phyloP scores from a whole-genome alignment of 371 early-diverging fungal species.

The Rhizopus sp. region DNA sequence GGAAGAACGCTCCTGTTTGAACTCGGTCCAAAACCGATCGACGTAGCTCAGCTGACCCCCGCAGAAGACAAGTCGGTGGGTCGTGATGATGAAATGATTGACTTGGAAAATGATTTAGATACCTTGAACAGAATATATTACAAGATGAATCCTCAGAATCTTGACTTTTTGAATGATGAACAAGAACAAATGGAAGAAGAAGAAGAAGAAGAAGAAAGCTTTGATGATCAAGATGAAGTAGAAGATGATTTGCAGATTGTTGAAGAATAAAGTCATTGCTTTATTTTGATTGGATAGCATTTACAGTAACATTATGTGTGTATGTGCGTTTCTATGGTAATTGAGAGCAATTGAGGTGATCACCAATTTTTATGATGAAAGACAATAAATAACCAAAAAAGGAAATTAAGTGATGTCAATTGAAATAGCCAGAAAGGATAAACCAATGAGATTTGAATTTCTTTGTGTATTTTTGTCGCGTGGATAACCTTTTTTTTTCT shows the following conservation, averaged over 20 bases:
- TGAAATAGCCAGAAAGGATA: no score
- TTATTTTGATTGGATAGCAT: no score
- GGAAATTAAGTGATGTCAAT: no score
- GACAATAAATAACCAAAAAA: no score
- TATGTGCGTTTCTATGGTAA: no score
- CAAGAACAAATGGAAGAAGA: constrained; percentile 14
- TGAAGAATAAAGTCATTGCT: neutral
- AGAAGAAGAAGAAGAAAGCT: constrained; percentile 13
- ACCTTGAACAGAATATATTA: constrained; percentile 27
- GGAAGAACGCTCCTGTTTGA: constrained; percentile 15
- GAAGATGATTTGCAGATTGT: constrained; percentile 4
- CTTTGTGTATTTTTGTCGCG: no score
- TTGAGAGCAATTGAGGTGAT: no score
- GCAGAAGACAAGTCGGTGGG: constrained; percentile 26
- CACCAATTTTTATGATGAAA: no score
- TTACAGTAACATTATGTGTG: no score
- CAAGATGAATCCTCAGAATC: constrained; percentile 25
- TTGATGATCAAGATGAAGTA: constrained; percentile 10
- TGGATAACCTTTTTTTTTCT: no score
- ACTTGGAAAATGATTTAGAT: constrained; percentile 31
- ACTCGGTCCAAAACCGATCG: constrained; percentile 38
- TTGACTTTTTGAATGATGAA: constrained; percentile 21
- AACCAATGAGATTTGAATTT: no score
- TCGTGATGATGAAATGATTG: constrained; percentile 38
- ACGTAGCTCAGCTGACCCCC: constrained; percentile 37